Evolutionary conservation across 495 filamentous ascomycete species (phyloP).

Genomic region (Polyplosphaeria fusca): DNA sequence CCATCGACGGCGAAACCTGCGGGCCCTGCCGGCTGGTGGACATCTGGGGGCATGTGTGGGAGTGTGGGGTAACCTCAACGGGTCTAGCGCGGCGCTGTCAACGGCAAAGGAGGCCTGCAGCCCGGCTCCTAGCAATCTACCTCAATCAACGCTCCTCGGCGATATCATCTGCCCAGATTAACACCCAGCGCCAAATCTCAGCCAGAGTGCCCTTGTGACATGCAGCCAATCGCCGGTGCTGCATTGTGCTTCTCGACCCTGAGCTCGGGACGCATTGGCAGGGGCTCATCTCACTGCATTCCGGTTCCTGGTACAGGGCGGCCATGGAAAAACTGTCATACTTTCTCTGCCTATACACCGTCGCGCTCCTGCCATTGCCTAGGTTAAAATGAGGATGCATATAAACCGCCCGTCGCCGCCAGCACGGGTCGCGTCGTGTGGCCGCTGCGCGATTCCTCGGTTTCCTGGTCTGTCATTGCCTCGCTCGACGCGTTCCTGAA

Average conservation of each 20-base stretch:
- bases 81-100: constrained; percentile 12
- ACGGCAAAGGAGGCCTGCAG: constrained; percentile 21
- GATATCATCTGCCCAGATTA: constrained; percentile 21
- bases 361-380: constrained; percentile 8
- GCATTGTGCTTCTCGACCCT: constrained; percentile 19
- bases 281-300: constrained; percentile 4
- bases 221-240: constrained; percentile 6
- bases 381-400: constrained; percentile 24
- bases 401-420: constrained; percentile 16
- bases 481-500: constrained; percentile 9
- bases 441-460: constrained; percentile 15
- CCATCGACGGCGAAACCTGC: neutral
- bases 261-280: constrained; percentile 18
- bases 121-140: constrained; percentile 34
- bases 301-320: constrained; percentile 28
- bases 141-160: constrained; percentile 25
- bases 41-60: constrained; percentile 10
- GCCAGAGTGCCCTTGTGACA: constrained; percentile 25
- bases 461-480: constrained; percentile 8
- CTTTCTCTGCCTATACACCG: constrained; percentile 13
- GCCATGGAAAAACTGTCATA: constrained; percentile 14
- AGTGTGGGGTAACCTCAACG: constrained; percentile 15
- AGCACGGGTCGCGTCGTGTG: constrained; percentile 15
- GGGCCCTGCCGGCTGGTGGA: neutral
- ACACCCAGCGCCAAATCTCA: constrained; percentile 11